Percentiles rank a stretch among this genome's conserved stretches.
Evolutionary conservation across 169 alveolate genomes (phyloP).

Genomic region (Cryptosporidium canis): DNA sequence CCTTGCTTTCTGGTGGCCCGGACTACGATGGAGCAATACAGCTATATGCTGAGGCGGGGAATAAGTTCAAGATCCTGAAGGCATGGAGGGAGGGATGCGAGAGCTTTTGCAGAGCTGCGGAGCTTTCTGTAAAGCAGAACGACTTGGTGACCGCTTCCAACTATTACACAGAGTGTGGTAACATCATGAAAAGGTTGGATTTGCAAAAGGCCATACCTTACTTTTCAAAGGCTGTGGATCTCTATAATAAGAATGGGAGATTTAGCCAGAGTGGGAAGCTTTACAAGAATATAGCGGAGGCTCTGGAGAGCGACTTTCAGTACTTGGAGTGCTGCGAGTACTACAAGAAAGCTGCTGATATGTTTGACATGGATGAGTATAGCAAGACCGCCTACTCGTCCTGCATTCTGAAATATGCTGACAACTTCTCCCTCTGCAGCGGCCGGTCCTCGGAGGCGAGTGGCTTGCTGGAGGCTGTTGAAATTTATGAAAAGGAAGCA

Average conservation of each 20-base stretch:
- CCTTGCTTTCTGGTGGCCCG: slow-evolving; percentile 75
- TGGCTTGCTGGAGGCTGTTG: slow-evolving; percentile 2
- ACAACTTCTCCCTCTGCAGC: slow-evolving; percentile 68
- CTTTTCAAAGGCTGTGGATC: slow-evolving; percentile 76
- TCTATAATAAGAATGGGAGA: slow-evolving; percentile 78
- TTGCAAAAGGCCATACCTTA: slow-evolving; percentile 41
- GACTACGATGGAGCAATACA: slow-evolving; percentile 79
- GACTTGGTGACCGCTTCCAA: slow-evolving; percentile 46
- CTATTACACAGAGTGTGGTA: slow-evolving; percentile 68
- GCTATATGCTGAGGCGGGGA: slow-evolving; percentile 79
- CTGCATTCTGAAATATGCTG: slow-evolving; percentile 79
- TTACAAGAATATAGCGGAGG: slow-evolving; percentile 77
- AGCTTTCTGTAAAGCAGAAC: slow-evolving; percentile 50
- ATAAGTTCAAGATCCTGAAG: slow-evolving; percentile 75
- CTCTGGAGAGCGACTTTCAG: slow-evolving; percentile 73
- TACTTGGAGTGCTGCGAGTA: slow-evolving; percentile 75
- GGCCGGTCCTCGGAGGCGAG: background rate
- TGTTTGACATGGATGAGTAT: slow-evolving; percentile 80
- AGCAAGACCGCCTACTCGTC: slow-evolving; percentile 80
- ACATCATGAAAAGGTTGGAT: slow-evolving; percentile 29
- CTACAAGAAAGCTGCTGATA: slow-evolving; percentile 80
- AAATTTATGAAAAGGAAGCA: slow-evolving; percentile 80
- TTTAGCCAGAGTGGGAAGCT: slow-evolving; percentile 80
- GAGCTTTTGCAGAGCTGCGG: slow-evolving; percentile 54
- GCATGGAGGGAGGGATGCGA: slow-evolving; percentile 73